Percentiles rank a stretch among this genome's conserved stretches.
These are phyloP conservation scores for Vanrija pseudolonga DNA, from an alignment of 1,284 basidiomycete genomes.

Conservation along the genomic window DNA sequence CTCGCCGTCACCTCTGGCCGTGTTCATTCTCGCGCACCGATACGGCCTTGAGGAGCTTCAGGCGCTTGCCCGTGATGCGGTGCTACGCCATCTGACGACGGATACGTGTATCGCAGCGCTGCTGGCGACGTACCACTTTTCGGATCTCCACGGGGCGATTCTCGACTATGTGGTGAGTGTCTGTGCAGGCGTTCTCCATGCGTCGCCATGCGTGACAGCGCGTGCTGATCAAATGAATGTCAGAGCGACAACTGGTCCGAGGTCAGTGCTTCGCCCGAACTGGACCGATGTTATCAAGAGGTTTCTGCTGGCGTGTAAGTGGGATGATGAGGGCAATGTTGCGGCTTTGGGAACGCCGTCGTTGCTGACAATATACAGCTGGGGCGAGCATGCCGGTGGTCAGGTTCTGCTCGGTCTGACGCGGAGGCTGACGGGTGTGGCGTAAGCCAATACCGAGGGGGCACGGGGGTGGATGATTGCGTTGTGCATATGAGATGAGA, in stretches of 20 bases:
- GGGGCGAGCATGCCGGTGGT: slow-evolving; percentile 37
- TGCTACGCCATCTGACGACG: slow-evolving; percentile 68
- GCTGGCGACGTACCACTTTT: slow-evolving; percentile 38
- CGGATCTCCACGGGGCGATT: slow-evolving; percentile 32
- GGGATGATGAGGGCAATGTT: too few relatives aligned
- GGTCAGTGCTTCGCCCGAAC: slow-evolving; percentile 29
- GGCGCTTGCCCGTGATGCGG: slow-evolving; percentile 66
- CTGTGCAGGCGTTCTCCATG: background rate
- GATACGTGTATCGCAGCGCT: slow-evolving; percentile 67
- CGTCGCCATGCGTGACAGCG: too few relatives aligned
- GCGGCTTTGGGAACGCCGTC: background rate
- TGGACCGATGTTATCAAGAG: slow-evolving; percentile 39
- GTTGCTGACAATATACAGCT: slow-evolving; percentile 5
- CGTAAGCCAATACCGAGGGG: background rate
- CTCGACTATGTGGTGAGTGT: slow-evolving; percentile 39
- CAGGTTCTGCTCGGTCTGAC: slow-evolving; percentile 31
- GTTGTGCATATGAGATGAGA: too few relatives aligned
- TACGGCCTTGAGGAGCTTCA: slow-evolving; percentile 67
- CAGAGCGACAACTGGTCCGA: slow-evolving; percentile 32
- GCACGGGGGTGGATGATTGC: too few relatives aligned
- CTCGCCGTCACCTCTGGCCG: slow-evolving; percentile 61
- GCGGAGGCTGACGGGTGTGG: slow-evolving; percentile 10
- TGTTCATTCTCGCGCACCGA: slow-evolving; percentile 76
- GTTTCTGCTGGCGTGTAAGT: slow-evolving; percentile 36
- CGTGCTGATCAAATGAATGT: background rate